Evolutionary conservation across 2,329 filamentous ascomycete species (phyloP).

Genomic region (Penicillium sp.): DNA sequence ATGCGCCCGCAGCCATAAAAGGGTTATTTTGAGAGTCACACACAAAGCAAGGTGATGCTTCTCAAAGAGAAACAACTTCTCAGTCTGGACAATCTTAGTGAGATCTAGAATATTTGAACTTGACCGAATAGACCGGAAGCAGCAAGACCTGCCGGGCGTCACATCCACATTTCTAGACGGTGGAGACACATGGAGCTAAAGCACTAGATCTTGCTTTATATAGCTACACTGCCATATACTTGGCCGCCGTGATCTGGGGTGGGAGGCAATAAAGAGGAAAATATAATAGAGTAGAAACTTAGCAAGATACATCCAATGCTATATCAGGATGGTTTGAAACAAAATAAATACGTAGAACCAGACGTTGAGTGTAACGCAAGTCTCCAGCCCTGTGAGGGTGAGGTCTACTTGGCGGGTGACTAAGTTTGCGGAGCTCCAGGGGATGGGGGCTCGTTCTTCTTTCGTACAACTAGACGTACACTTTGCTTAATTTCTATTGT

Average conservation of each 20-base stretch:
- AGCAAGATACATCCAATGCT: too few relatives aligned
- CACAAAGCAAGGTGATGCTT: neutral
- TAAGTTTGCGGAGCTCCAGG: conserved; percentile 9
- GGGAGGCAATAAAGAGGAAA: neutral
- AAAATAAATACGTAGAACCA: neutral
- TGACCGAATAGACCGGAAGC: conserved; percentile 8
- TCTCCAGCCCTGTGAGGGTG: neutral
- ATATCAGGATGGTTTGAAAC: too few relatives aligned
- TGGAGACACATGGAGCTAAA: conserved; percentile 9
- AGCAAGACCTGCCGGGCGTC: conserved; percentile 8
- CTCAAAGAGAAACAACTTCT: neutral
- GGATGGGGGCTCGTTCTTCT: neutral
- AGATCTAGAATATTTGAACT: neutral
- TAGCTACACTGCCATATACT: neutral
- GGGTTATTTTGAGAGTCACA: neutral
- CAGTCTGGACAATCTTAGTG: neutral
- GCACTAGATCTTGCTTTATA: neutral
- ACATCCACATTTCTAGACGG: conserved; percentile 19
- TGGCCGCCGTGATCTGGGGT: neutral
- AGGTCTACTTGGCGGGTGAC: conserved; percentile 6
- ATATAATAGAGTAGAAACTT: too few relatives aligned
- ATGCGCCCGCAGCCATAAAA: neutral
- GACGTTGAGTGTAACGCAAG: neutral
- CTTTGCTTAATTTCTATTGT: neutral
- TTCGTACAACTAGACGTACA: neutral